Evolutionary conservation across 768 basidiomycete genomes (phyloP).

Genomic region (Lentinula detonsa): DNA sequence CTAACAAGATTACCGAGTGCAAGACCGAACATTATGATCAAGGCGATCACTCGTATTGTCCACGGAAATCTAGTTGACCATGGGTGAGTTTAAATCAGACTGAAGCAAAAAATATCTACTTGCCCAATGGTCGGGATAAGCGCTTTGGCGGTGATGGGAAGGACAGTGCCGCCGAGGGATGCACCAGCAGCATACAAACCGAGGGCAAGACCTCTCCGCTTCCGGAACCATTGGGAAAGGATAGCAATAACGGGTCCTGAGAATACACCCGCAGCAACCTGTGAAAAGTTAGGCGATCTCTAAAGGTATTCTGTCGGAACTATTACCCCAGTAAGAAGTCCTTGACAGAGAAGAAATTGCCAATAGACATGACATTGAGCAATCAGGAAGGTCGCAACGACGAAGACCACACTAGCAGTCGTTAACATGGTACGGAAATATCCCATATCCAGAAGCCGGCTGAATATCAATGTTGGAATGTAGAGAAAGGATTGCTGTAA

Average conservation of each 20-base stretch:
- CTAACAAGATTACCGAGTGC: slow-evolving; percentile 34
- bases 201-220: slow-evolving; percentile 34
- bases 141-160: slow-evolving; percentile 38
- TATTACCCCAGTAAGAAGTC: slow-evolving; percentile 42
- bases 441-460: slow-evolving; percentile 45
- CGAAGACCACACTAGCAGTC: slow-evolving; percentile 30
- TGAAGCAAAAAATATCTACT: neutral
- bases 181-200: slow-evolving; percentile 41
- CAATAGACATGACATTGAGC: slow-evolving; percentile 51
- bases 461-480: slow-evolving; percentile 7
- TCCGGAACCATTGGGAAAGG: slow-evolving; percentile 45
- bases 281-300: neutral
- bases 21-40: slow-evolving; percentile 33
- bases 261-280: slow-evolving; percentile 28
- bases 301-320: neutral
- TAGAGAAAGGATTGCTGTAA: slow-evolving; percentile 2
- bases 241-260: slow-evolving; percentile 34
- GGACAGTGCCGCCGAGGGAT: slow-evolving; percentile 39
- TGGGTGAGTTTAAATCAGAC: neutral
- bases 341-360: slow-evolving; percentile 55
- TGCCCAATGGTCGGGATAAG: slow-evolving; percentile 36
- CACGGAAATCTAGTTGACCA: slow-evolving; percentile 38
- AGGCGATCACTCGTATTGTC: slow-evolving; percentile 46
- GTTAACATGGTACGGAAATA: slow-evolving; percentile 36
- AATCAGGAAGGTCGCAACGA: slow-evolving; percentile 38